A percentile compares a stretch with the other conserved stretches of the same genome.
These are phyloP conservation scores for Aspergillus luchuensis DNA, from an alignment of 2,329 filamentous ascomycete genomes.

Conservation along the genomic window DNA sequence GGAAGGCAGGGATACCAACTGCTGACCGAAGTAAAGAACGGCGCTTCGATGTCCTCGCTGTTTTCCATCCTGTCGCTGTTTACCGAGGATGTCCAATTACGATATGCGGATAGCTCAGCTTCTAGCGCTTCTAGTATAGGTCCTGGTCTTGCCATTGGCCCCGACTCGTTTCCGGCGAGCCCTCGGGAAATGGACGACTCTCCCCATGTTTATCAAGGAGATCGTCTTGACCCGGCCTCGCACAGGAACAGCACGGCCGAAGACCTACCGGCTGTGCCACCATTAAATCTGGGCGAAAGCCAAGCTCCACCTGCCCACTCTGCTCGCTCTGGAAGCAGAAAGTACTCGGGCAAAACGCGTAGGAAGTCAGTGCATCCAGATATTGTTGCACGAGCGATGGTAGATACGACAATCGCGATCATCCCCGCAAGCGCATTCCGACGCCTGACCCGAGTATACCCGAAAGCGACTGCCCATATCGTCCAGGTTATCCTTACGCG, in stretches of 20 bases:
- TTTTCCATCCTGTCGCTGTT: constrained; percentile 98
- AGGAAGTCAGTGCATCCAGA: constrained; percentile 86
- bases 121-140: constrained; percentile 39
- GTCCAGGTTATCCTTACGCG: constrained; percentile 96
- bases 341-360: constrained; percentile 35
- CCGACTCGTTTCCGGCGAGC: constrained; percentile 44
- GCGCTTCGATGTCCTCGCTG: constrained; percentile 95
- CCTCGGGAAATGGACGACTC: constrained; percentile 37
- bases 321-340: constrained; percentile 24
- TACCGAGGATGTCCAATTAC: constrained; percentile 87
- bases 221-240: constrained; percentile 23
- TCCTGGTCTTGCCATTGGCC: constrained; percentile 33
- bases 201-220: constrained; percentile 22
- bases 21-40: constrained; percentile 95
- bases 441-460: constrained; percentile 88
- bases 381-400: constrained; percentile 91
- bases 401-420: constrained; percentile 96
- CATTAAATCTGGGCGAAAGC: constrained; percentile 67
- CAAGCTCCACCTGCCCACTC: constrained; percentile 30
- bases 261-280: constrained; percentile 66
- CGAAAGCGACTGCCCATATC: constrained; percentile 94
- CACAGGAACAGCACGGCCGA: constrained; percentile 31
- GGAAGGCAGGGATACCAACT: constrained; percentile 87
- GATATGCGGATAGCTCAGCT: constrained; percentile 61
- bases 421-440: constrained; percentile 96